Evolutionary conservation across 257 asterid genomes (phyloP).

Genomic region (Plantago elongata): DNA sequence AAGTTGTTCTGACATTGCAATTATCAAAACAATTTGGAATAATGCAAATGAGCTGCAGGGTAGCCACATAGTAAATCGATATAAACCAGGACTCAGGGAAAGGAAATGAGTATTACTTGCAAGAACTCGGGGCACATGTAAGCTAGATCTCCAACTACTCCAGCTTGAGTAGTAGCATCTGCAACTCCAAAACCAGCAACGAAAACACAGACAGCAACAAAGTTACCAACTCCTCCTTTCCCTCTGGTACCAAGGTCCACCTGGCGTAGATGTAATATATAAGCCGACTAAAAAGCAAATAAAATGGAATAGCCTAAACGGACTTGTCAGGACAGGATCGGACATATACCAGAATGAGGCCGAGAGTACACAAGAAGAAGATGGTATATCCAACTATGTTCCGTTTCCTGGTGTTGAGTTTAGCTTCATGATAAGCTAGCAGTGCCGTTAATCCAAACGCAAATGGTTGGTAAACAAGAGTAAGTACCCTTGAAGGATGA

Average conservation of each 20-base stretch:
- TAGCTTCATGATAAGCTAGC: conserved; percentile 60
- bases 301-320: neutral
- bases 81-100: no score
- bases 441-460: conserved; percentile 48
- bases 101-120: conserved; percentile 40
- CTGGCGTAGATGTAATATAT: neutral
- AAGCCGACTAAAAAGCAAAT: no score
- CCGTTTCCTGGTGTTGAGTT: conserved; percentile 62
- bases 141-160: conserved; percentile 77
- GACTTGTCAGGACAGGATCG: neutral
- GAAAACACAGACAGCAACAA: conserved; percentile 47
- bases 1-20: neutral
- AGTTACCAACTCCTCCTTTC: conserved; percentile 60
- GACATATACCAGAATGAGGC: conserved; percentile 49
- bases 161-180: conserved; percentile 84
- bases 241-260: conserved; percentile 1
- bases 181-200: conserved; percentile 80
- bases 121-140: conserved; percentile 80
- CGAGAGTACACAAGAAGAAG: conserved; percentile 52
- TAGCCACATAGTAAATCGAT: neutral
- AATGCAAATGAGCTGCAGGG: neutral
- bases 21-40: neutral
- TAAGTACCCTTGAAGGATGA: conserved; percentile 76
- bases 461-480: conserved; percentile 80
- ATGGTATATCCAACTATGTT: conserved; percentile 57